Conservation (phyloP, 306 rosid genomes). For the Prinsepia uniflora region DNA sequence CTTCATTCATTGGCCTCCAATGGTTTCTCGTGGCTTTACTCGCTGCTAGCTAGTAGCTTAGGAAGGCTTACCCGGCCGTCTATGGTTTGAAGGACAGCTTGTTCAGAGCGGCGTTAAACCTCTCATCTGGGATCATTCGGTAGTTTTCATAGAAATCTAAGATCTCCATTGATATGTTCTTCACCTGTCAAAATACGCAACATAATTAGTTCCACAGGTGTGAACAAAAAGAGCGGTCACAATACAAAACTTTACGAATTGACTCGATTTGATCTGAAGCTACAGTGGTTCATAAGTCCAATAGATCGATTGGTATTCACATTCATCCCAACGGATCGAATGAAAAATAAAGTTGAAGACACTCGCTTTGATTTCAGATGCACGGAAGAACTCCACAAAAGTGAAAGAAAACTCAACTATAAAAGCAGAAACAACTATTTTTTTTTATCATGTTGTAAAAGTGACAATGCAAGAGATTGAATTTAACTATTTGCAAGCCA, state of each 20-base stretch:
- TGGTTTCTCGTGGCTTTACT: constrained; percentile 7
- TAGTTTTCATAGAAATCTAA: constrained; percentile 82
- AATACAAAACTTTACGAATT: background rate
- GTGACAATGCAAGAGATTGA: background rate
- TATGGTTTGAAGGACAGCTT: constrained; percentile 52
- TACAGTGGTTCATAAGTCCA: no score
- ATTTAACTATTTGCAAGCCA: background rate
- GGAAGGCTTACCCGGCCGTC: constrained; percentile 12
- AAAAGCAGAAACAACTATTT: background rate
- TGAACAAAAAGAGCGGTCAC: background rate
- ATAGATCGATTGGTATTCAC: no score
- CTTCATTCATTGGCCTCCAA: background rate
- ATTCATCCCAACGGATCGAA: no score
- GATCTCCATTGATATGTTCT: constrained; percentile 74
- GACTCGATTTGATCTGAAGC: no score
- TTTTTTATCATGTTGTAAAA: background rate
- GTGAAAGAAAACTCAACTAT: no score
- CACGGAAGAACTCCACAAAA: no score
- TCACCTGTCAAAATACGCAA: constrained; percentile 57
- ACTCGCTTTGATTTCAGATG: no score
- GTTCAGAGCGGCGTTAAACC: constrained; percentile 55
- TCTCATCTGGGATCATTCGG: constrained; percentile 50
- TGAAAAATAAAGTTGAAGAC: no score
- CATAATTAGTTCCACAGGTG: background rate
- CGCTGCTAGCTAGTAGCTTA: background rate